Percentiles rank a stretch among this genome's conserved stretches.
phyloP scores from a whole-genome alignment of 2,329 filamentous ascomycete species.

The Dendryphion nanum region DNA sequence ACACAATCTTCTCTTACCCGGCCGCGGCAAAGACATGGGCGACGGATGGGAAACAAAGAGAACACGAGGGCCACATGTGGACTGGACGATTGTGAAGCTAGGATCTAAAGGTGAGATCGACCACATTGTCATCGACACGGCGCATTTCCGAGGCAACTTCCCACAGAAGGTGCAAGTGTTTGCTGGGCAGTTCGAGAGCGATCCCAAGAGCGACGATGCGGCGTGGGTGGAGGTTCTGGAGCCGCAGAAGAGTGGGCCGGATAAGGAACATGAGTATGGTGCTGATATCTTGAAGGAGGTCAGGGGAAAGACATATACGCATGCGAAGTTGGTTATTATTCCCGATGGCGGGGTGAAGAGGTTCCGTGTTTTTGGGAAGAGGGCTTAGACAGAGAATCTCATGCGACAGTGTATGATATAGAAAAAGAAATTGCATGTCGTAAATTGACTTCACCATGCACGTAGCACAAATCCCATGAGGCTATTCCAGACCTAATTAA shows the following conservation, averaged over 20 bases:
- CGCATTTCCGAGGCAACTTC: constrained; percentile 81
- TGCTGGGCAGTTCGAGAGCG: constrained; percentile 57
- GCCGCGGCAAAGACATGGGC: constrained; percentile 79
- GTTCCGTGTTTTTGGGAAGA: constrained; percentile 70
- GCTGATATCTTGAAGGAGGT: constrained; percentile 44
- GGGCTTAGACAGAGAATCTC: too few species aligned
- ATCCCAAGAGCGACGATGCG: constrained; percentile 56
- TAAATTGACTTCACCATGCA: too few species aligned
- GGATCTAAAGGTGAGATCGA: constrained; percentile 65
- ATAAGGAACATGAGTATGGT: constrained; percentile 68
- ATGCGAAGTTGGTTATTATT: constrained; percentile 88
- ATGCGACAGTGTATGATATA: too few species aligned
- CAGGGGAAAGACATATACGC: constrained; percentile 65
- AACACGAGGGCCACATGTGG: constrained; percentile 70
- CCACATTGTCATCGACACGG: constrained; percentile 73
- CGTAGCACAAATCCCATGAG: too few species aligned
- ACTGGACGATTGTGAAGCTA: constrained; percentile 78
- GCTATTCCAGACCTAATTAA: too few species aligned
- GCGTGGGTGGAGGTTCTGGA: constrained; percentile 67
- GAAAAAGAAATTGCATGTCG: too few species aligned
- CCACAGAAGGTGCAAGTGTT: constrained; percentile 71
- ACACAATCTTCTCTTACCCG: constrained; percentile 76
- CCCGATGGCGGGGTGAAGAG: constrained; percentile 92
- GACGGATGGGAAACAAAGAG: constrained; percentile 85
- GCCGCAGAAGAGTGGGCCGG: constrained; percentile 68